A percentile compares a stretch with the other conserved stretches of the same genome.
Conservation (phyloP, 2,329 filamentous ascomycete genomes). For the Phialophora tarda region DNA sequence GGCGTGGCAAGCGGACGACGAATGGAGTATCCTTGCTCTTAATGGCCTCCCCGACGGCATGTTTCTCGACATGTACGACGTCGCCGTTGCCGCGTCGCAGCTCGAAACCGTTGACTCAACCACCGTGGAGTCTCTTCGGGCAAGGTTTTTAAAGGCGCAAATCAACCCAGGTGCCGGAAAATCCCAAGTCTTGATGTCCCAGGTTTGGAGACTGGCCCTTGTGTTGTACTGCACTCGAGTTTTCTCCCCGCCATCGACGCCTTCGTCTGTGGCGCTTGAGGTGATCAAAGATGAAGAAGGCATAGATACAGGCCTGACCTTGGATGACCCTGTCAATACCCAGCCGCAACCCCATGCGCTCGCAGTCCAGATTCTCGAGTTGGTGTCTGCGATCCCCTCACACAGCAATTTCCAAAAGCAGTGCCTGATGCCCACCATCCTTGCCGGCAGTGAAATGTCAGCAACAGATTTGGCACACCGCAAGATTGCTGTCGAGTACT, state of each 20-base stretch:
- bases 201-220: conserved; percentile 26
- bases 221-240: conserved; percentile 30
- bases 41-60: conserved; percentile 35
- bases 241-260: background rate
- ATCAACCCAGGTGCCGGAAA: conserved; percentile 12
- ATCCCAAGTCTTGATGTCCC: conserved; percentile 24
- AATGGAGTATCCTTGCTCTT: conserved; percentile 37
- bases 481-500: conserved; percentile 30
- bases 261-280: background rate
- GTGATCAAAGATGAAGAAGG: background rate
- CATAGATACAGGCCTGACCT: background rate
- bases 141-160: conserved; percentile 19
- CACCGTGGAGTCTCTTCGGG: conserved; percentile 9
- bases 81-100: conserved; percentile 25
- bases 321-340: background rate
- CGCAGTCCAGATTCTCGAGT: conserved; percentile 23
- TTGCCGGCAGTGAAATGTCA: conserved; percentile 28
- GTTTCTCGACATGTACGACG: conserved; percentile 34
- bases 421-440: conserved; percentile 31
- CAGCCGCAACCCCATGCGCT: conserved; percentile 22
- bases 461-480: conserved; percentile 12
- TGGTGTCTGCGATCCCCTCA: conserved; percentile 22
- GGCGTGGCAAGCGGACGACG: conserved; percentile 32
- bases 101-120: conserved; percentile 11
- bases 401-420: conserved; percentile 35